Conservation (phyloP, 2,329 filamentous ascomycete genomes). For the Lachnellula hyalina region DNA sequence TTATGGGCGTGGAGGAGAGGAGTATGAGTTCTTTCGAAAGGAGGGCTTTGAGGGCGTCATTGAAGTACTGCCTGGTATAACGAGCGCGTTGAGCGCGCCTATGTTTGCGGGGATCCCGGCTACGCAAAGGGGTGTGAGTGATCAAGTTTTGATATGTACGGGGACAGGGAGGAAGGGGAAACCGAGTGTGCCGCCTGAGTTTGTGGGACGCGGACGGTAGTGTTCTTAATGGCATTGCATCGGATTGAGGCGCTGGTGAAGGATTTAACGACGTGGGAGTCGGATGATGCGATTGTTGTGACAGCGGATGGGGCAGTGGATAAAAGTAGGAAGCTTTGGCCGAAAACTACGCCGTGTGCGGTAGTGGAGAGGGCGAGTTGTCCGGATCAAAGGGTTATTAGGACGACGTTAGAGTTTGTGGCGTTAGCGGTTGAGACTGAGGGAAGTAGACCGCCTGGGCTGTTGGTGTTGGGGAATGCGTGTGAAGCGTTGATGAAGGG, state of each 20-base stretch:
- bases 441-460: constrained; percentile 80
- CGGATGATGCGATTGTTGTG: constrained; percentile 33
- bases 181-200: constrained; percentile 75
- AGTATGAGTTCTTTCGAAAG: constrained; percentile 75
- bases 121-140: constrained; percentile 83
- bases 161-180: constrained; percentile 89
- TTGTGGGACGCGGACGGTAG: constrained; percentile 73
- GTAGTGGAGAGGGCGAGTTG: constrained; percentile 93
- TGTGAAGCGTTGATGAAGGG: constrained; percentile 69
- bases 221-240: constrained; percentile 94
- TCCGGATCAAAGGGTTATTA: constrained; percentile 86
- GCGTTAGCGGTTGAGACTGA: constrained; percentile 80
- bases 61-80: constrained; percentile 81
- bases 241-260: constrained; percentile 68
- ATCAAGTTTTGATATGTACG: constrained; percentile 94
- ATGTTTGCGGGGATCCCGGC: constrained; percentile 83
- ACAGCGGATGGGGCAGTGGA: constrained; percentile 31
- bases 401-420: constrained; percentile 77
- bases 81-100: constrained; percentile 78
- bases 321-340: constrained; percentile 54
- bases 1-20: constrained; percentile 91
- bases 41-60: constrained; percentile 61
- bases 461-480: constrained; percentile 78
- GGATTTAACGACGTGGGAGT: constrained; percentile 52
- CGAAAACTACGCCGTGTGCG: constrained; percentile 74